A percentile compares a stretch with the other conserved stretches of the same genome.
Conservation (phyloP, 2,329 filamentous ascomycete genomes). For the Neopestalotiopsis sp. region DNA sequence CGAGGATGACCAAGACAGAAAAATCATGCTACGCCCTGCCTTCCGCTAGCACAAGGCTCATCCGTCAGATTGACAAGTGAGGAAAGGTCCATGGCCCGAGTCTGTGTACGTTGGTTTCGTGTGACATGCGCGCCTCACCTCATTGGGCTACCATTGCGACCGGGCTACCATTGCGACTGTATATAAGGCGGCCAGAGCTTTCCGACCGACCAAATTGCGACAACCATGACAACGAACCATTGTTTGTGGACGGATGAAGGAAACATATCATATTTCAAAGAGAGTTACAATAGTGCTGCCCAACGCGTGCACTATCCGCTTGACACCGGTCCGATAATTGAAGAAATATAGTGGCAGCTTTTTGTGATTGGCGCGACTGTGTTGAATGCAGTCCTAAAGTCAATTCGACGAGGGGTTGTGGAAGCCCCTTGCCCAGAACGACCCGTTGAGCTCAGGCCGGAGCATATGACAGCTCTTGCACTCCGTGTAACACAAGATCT, state of each 20-base stretch:
- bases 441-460: background rate
- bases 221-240: background rate
- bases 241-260: background rate
- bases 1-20: background rate
- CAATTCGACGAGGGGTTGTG: background rate
- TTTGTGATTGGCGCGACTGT: background rate
- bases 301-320: constrained; percentile 1
- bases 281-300: background rate
- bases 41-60: background rate
- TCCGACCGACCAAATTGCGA: background rate
- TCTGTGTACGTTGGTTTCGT: background rate
- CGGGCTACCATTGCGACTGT: background rate
- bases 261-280: background rate
- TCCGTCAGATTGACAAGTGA: background rate
- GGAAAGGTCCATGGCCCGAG: background rate
- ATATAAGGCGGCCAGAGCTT: background rate
- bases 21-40: background rate
- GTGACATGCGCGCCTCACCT: background rate
- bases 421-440: background rate
- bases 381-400: background rate
- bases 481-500: constrained; percentile 9
- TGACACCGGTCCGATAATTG: background rate
- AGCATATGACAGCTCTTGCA: background rate
- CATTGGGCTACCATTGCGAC: background rate
- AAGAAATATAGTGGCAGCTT: background rate